Conservation (phyloP, 768 basidiomycete species). For the Phaeotremella fagi region DNA sequence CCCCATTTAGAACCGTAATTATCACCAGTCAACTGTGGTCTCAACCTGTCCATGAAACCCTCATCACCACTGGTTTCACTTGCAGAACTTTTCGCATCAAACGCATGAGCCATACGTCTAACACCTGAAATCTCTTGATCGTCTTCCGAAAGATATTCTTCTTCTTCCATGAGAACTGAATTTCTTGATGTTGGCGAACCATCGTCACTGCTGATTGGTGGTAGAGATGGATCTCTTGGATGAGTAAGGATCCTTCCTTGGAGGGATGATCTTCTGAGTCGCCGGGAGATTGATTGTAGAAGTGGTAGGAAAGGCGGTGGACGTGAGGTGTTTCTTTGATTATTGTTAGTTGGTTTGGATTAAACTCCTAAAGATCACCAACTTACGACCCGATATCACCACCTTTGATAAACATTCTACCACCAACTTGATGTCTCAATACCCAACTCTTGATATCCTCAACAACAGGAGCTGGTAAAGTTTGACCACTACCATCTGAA, state of each 20-base stretch:
- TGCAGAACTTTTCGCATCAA: conserved; percentile 22
- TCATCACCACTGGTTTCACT: conserved; percentile 25
- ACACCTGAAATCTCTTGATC: conserved; percentile 24
- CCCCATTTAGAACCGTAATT: background rate
- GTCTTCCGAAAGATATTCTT: conserved; percentile 16
- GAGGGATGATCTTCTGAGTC: conserved; percentile 28
- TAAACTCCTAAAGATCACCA: background rate
- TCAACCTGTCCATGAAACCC: conserved; percentile 1
- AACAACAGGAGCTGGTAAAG: conserved; percentile 30
- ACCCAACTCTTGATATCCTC: conserved; percentile 45
- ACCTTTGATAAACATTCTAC: conserved; percentile 28
- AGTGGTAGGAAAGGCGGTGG: conserved; percentile 41
- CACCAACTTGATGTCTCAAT: conserved; percentile 27
- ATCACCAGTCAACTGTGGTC: conserved; percentile 32
- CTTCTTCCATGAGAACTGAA: conserved; percentile 33
- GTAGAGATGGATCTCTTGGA: background rate
- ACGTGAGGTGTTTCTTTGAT: conserved; percentile 6
- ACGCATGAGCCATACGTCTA: conserved; percentile 26
- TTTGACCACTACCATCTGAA: conserved; percentile 25
- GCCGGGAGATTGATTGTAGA: conserved; percentile 31
- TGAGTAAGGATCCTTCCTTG: conserved; percentile 15
- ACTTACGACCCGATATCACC: conserved; percentile 29
- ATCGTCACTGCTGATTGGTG: background rate
- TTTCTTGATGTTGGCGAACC: conserved; percentile 4
- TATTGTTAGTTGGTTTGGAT: background rate